Percentiles rank a stretch among this genome's conserved stretches.
Conservation (phyloP, 2,329 filamentous ascomycete genomes). For the Camptophora hylomeconis region DNA sequence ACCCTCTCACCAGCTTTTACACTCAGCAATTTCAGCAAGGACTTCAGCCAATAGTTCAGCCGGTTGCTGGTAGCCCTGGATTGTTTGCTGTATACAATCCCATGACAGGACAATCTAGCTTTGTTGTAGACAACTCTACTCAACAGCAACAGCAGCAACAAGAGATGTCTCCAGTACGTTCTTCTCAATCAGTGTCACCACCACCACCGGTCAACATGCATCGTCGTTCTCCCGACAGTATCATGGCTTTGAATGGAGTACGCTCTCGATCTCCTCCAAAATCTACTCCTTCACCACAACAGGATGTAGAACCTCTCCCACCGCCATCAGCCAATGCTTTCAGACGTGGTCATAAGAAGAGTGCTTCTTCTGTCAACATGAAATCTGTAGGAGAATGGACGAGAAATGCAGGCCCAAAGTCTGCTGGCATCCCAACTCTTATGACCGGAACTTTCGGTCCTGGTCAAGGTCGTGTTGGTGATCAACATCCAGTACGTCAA, state of each 20-base stretch:
- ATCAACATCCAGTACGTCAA: conserved; percentile 87
- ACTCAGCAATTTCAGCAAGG: conserved; percentile 55
- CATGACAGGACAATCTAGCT: conserved; percentile 69
- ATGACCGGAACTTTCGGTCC: conserved; percentile 79
- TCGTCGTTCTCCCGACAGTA: conserved; percentile 29
- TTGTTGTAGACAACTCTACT: conserved; percentile 58
- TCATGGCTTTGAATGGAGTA: conserved; percentile 56
- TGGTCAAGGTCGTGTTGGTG: conserved; percentile 81
- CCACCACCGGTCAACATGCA: conserved; percentile 18
- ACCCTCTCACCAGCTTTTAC: conserved; percentile 45
- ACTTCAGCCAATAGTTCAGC: conserved; percentile 50
- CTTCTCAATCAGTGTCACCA: conserved; percentile 22
- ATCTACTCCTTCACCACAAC: conserved; percentile 54
- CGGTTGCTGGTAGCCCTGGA: conserved; percentile 56
- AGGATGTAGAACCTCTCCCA: conserved; percentile 60
- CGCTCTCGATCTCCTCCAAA: conserved; percentile 54
- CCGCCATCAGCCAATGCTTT: conserved; percentile 84
- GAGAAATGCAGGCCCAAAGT: conserved; percentile 60
- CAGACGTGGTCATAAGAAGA: conserved; percentile 88
- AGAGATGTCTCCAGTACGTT: no score
- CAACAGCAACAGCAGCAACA: conserved; percentile 38
- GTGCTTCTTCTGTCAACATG: conserved; percentile 53
- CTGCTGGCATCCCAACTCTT: conserved; percentile 69
- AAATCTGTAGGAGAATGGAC: conserved; percentile 35
- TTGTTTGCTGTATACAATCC: conserved; percentile 77